Conservation (phyloP, 371 early-diverging fungal species). For the Apophysomyces sp. region DNA sequence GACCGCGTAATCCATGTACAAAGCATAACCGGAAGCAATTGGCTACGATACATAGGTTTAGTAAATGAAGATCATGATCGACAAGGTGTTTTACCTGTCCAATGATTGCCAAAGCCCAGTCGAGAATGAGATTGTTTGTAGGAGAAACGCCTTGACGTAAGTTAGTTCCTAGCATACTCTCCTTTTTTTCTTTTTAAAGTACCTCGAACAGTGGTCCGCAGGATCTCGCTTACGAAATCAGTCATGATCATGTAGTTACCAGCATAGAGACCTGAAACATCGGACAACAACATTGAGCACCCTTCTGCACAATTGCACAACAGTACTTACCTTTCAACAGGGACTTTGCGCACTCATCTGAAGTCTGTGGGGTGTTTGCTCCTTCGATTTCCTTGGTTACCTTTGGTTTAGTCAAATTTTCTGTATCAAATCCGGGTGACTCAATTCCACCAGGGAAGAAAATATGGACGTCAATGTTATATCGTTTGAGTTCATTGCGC, state of each 20-base stretch:
- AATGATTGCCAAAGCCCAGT: slow-evolving; percentile 31
- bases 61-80: background rate
- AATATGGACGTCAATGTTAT: slow-evolving; percentile 73
- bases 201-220: slow-evolving; percentile 50
- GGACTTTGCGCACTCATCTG: slow-evolving; percentile 62
- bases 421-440: slow-evolving; percentile 78
- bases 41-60: slow-evolving; percentile 22
- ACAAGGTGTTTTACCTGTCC: slow-evolving; percentile 38
- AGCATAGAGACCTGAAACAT: slow-evolving; percentile 18
- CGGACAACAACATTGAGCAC: background rate
- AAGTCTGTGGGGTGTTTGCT: slow-evolving; percentile 52
- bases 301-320: background rate
- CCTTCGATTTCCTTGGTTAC: slow-evolving; percentile 85
- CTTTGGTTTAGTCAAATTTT: slow-evolving; percentile 82
- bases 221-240: slow-evolving; percentile 48
- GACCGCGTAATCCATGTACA: slow-evolving; percentile 46
- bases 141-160: slow-evolving; percentile 35
- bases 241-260: slow-evolving; percentile 56
- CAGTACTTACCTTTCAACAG: slow-evolving; percentile 42
- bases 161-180: background rate
- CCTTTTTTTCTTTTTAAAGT: background rate
- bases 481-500: slow-evolving; percentile 70
- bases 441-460: slow-evolving; percentile 83
- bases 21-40: slow-evolving; percentile 41
- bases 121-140: slow-evolving; percentile 41